Base-by-base conservation (phyloP, 2,329 filamentous ascomycete genomes). In the Fusarium coicis region DNA sequence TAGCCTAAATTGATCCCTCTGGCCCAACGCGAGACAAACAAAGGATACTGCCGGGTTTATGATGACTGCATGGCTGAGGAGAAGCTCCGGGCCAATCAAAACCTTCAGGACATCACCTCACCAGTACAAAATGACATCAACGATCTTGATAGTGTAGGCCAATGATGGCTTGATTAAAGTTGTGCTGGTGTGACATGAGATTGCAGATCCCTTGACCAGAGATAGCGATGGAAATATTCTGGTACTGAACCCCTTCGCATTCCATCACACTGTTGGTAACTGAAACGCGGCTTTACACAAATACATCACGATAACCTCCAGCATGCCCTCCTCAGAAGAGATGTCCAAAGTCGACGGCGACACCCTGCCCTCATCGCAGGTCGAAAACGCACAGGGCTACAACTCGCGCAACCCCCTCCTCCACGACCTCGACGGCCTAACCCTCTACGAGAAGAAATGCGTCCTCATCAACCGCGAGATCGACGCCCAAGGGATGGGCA, bases 401-500 rank as follows among this genome's bases (percentile, higher is more conserved):
- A 30, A 6, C 23, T 42, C 56, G 3, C n/a, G 14, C 4, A 46
- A 37, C 37, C 23, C 56, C 14, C 30, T 49, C 5, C 59, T 68
- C 9, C 5, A 70, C 7, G 39, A 63, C 21, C 72, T 80, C 44
- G 72, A 79, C 1, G 76, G 77, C 11, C 56, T 81, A 11, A 76
- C 77, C 1, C 72, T 81, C 2, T 80, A 81, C 72, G 79, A 82
- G 64, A 79, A 81, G 62, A 82, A 82, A 66, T 81, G 80, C 63
- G 73, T 79, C 36, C 77, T 82, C 7, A 64, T 82, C 62, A 81
- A 81, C 68, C 80, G 71, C 16, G 87, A 88, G 76, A 85, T 89
- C 65, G 85, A 89, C 62, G 70, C 76, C 42, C 84, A 87, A 68
- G 87, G 87, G 43, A 87, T 89, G 85, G 87, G 86, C 7, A 80